A percentile compares a stretch with the other conserved stretches of the same genome.
These are phyloP conservation scores for Calonectria montana DNA, from an alignment of 2,329 filamentous ascomycete species.

Conservation along the genomic window DNA sequence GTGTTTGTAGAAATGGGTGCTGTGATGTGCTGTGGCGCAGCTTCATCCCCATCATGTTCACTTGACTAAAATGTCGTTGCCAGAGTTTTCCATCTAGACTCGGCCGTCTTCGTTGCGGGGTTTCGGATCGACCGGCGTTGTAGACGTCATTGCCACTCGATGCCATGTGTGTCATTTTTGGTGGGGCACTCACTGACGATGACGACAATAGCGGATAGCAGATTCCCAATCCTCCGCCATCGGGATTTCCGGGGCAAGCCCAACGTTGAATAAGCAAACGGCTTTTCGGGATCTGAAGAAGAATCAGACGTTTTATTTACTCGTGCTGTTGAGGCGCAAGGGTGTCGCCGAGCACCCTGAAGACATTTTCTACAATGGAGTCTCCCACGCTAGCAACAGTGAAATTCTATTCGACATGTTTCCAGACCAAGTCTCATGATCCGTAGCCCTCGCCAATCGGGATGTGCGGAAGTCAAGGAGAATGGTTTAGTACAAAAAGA, in stretches of 20 bases:
- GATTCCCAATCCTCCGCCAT: not conserved
- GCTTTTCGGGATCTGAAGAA: not conserved
- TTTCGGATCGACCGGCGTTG: too few relatives aligned
- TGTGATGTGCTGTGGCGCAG: too few relatives aligned
- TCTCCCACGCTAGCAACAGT: not conserved
- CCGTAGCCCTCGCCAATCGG: conserved; percentile 1
- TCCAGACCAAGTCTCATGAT: not conserved
- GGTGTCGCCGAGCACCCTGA: not conserved
- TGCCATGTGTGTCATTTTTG: not conserved
- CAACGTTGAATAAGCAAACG: not conserved
- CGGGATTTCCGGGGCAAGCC: not conserved
- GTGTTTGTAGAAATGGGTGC: too few relatives aligned
- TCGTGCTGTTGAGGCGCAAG: too few relatives aligned
- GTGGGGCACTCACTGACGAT: not conserved
- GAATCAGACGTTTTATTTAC: not conserved
- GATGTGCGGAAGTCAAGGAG: conserved; percentile 1
- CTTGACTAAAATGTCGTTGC: too few relatives aligned
- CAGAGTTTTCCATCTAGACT: too few relatives aligned
- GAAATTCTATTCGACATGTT: not conserved
- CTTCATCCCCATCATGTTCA: too few relatives aligned
- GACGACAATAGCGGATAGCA: not conserved
- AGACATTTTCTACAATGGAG: not conserved
- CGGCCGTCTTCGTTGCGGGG: too few relatives aligned
- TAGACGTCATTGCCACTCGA: too few relatives aligned
- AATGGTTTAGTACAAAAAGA: not conserved